A percentile compares a stretch with the other conserved stretches of the same genome.
phyloP scores from a whole-genome alignment of 805 yeast genomes.

The Starmerella kuoi region DNA sequence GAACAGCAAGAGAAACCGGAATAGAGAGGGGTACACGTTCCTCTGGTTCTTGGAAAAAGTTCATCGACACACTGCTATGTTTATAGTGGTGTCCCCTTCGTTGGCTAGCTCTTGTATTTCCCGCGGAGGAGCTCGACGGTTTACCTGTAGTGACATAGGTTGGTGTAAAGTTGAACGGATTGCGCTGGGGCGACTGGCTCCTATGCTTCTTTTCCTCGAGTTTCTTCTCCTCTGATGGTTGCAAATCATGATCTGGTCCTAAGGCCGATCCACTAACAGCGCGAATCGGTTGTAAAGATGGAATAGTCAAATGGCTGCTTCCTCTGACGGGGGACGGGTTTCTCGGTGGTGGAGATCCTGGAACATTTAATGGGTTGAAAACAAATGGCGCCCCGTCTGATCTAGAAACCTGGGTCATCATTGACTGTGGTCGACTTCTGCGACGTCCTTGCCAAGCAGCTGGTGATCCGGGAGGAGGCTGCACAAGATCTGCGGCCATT shows the following conservation, averaged over 20 bases:
- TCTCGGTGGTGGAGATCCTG: not conserved
- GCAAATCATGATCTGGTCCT: not conserved
- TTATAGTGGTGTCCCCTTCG: slow-evolving; percentile 92
- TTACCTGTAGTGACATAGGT: slow-evolving; percentile 29
- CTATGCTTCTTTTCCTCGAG: not conserved
- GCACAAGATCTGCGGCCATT: slow-evolving; percentile 13
- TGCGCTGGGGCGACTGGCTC: slow-evolving; percentile 3
- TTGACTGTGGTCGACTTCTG: not conserved
- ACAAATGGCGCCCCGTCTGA: too few relatives aligned
- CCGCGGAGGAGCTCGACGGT: slow-evolving; percentile 17
- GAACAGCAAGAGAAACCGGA: slow-evolving; percentile 60
- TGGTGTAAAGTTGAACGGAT: slow-evolving; percentile 58
- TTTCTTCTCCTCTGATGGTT: not conserved
- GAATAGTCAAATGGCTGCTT: slow-evolving; percentile 1
- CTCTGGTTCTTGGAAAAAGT: slow-evolving; percentile 87
- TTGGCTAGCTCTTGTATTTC: slow-evolving; percentile 22
- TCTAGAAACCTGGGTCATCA: not conserved
- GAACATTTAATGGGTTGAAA: not conserved
- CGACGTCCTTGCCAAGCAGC: slow-evolving; percentile 19
- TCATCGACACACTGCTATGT: slow-evolving; percentile 93
- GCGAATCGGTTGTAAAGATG: slow-evolving; percentile 12
- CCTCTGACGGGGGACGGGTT: slow-evolving; percentile 4
- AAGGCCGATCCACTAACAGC: slow-evolving; percentile 15
- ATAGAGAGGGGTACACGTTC: slow-evolving; percentile 49
- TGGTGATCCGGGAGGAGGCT: slow-evolving; percentile 19